Evolutionary conservation across 2,329 filamentous ascomycete genomes (phyloP).

Genomic region (Colletotrichum australisinense): DNA sequence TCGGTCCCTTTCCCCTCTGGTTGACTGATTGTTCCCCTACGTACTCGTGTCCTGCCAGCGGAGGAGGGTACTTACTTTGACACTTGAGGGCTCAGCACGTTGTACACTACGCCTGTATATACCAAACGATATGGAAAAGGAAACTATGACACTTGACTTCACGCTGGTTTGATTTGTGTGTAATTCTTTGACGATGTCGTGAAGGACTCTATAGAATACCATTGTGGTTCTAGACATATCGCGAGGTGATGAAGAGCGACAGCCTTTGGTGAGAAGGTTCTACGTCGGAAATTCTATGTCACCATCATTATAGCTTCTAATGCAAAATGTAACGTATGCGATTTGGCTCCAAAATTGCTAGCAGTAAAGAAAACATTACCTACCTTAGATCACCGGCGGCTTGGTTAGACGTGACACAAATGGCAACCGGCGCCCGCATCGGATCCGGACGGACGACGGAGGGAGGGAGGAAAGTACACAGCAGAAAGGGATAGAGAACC

Average conservation of each 20-base stretch:
- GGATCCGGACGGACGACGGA: neutral
- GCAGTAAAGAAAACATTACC: neutral
- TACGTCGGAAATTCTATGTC: too few relatives aligned
- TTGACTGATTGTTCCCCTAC: conserved; percentile 7
- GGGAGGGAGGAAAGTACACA: too few relatives aligned
- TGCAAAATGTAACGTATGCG: too few relatives aligned
- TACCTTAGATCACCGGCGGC: too few relatives aligned
- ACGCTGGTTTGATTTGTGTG: neutral
- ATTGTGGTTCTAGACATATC: neutral
- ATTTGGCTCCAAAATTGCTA: neutral
- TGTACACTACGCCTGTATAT: conserved; percentile 35
- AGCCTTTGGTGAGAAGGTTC: neutral
- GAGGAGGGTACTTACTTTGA: conserved; percentile 21
- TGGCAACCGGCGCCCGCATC: neutral
- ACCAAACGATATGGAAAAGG: conserved; percentile 25
- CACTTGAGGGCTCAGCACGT: conserved; percentile 21
- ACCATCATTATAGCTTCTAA: too few relatives aligned
- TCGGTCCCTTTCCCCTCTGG: conserved; percentile 13
- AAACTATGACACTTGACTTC: neutral
- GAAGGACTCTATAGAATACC: neutral
- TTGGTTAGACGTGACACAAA: neutral
- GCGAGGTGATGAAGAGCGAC: neutral
- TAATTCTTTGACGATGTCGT: neutral
- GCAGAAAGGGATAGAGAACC: neutral
- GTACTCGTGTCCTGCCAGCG: conserved; percentile 11